These are phyloP conservation scores for Melaleuca alternifolia DNA, from an alignment of 345 rosid species.

Conservation along the genomic window DNA sequence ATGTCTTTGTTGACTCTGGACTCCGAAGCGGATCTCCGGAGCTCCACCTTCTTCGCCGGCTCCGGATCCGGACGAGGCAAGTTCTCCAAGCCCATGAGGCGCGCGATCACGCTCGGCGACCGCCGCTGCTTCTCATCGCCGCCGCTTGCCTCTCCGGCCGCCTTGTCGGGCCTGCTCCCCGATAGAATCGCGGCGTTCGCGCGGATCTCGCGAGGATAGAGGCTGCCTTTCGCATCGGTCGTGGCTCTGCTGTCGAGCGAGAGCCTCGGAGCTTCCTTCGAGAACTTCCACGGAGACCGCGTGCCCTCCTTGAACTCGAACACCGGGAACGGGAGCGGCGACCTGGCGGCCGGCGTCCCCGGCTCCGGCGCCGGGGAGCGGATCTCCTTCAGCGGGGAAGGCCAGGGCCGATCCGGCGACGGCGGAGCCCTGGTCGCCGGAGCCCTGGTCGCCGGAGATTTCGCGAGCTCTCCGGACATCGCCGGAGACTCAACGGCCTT, in stretches of 20 bases:
- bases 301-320: slow-evolving; percentile 48
- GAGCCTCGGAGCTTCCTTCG: slow-evolving; percentile 84
- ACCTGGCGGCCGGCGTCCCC: slow-evolving; percentile 15
- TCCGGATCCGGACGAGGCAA: slow-evolving; percentile 43
- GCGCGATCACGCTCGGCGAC: slow-evolving; percentile 83
- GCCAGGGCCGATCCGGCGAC: slow-evolving; percentile 26
- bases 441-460: slow-evolving; percentile 17
- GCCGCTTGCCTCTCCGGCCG: slow-evolving; percentile 3
- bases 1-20: slow-evolving; percentile 60
- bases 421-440: slow-evolving; percentile 17
- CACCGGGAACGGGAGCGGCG: slow-evolving; percentile 36
- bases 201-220: slow-evolving; percentile 77
- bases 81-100: slow-evolving; percentile 89
- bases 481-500: slow-evolving; percentile 12
- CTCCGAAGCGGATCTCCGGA: slow-evolving; percentile 94
- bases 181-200: slow-evolving; percentile 27
- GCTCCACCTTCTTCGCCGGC: slow-evolving; percentile 35
- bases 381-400: slow-evolving; percentile 18
- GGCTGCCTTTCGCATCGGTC: slow-evolving; percentile 78
- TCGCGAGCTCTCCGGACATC: slow-evolving; percentile 22
- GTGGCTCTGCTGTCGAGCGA: slow-evolving; percentile 96
- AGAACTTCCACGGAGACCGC: slow-evolving; percentile 70
- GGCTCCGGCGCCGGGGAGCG: slow-evolving; percentile 34
- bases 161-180: slow-evolving; percentile 9
- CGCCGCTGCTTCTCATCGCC: slow-evolving; percentile 34